Evolutionary conservation across 305 asterid genomes (phyloP), one percentile per base, ranked within the genome.

Genomic region (Fraxinus nigra): DNA sequence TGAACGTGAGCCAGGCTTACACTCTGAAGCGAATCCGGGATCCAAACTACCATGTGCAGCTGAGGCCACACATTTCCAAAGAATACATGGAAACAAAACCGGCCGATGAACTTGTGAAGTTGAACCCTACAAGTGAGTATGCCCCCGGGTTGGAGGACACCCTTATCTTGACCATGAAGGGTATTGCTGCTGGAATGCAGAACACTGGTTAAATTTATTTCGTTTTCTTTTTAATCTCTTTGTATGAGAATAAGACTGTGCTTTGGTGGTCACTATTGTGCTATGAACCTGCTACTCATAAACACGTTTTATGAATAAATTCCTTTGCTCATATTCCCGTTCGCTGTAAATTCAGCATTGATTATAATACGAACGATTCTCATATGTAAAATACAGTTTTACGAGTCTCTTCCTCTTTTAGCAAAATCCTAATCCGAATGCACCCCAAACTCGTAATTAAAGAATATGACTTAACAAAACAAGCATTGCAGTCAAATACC

Each of bases 111-210:
- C 94, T 92, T 1, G 93, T 94, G 85, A 87, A 80, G 81, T 89
- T 95, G 82, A 95, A 95, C 78, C 99, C 99, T 0, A 86, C 91
- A 1, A 95, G 99, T 30, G 99, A 95, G 3, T 95, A 93, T 56
- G 98, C 98, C 43, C 99, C 98, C 0, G 99, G 99, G 0, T 79
- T 95, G 89, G 99, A 95, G 83, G 99, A 95, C 81, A 94, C 99
- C 16, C 98, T 95, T 84, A 95, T 95, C 84, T 81, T 95, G 89
- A 94, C 98, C 88, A 95, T 95, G 99, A 95, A 95, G 89, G 99
- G 99, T n/a, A 90, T 95, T 85, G 98, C 98, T 75, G 99, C 98
- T 76, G 99, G 99, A 75, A 72, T 95, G 91, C 99, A 94, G 90
- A 95, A 95, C 86, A 95, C 99, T 5, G 99, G 99, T 84, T 95